Evolutionary conservation across 2,329 filamentous ascomycete species (phyloP), one percentile per base, ranked within the genome.

Genomic region (Teratosphaeria gauchensis): DNA sequence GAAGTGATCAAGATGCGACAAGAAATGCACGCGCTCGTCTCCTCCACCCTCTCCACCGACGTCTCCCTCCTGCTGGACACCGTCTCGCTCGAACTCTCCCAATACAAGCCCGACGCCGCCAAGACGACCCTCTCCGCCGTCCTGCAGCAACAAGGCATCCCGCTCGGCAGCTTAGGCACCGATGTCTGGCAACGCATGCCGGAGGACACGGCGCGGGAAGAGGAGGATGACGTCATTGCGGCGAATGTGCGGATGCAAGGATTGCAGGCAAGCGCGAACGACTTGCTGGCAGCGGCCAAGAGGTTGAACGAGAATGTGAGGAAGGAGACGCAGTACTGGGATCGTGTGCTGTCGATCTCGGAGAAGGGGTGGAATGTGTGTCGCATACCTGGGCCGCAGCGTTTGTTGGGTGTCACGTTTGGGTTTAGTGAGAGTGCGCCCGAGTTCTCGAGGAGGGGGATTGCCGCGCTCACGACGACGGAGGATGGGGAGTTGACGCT

Each of bases 291-390:
- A 9, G 87, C 91, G 4, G 87, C 89, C 0, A 79, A 81, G 30
- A 82, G 89, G 48, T 75, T 99, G 12, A 83, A 90, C 65, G 82
- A 82, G 11, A 92, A 96, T 71, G 87, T 95, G 35, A 80, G 83
- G 9, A 83, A 84, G 32, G 94, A 99, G 76, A 86, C 86, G 1
- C 86, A 82, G 66, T 99, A 95, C 73, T 99, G 94, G 94, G 82
- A 88, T 58, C 87, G 95, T 66, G 82, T 97, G 2, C 77, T 95
- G 53, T 83, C 85, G 9, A 85, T 97, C 52, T 90, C 87, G 63
- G 84, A 90, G 64, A 86, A 85, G 57, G 91, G 92, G 4, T 99
- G 94, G 92, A 86, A 88, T 21, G 78, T 97, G 19, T 92, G 87
- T 65, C 83, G 88, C 54, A 77, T 94, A 48, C 90, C 90, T 0